Evolutionary conservation across 495 filamentous ascomycete species (phyloP).

Genomic region (Rostrohypoxylon terebratum): DNA sequence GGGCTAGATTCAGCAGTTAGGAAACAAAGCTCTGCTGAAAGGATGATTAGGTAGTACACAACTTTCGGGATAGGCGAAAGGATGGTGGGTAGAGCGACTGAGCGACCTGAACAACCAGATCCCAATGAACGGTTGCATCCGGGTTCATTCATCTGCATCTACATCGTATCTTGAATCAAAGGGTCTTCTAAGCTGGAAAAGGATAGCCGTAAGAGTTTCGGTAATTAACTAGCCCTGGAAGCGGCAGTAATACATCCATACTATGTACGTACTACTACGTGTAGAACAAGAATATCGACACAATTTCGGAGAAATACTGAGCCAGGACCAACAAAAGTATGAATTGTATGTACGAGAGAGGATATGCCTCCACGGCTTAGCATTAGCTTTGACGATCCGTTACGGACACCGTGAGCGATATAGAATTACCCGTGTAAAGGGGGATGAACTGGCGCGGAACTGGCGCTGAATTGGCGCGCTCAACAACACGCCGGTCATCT

Average conservation of each 20-base stretch:
- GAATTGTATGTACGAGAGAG: not conserved
- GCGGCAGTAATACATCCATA: not conserved
- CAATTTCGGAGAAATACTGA: slow-evolving; percentile 1
- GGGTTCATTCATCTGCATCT: slow-evolving; percentile 25
- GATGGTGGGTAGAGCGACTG: not conserved
- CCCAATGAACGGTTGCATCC: slow-evolving; percentile 40
- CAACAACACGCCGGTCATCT: slow-evolving; percentile 26
- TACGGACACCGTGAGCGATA: slow-evolving; percentile 22
- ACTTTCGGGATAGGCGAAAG: slow-evolving; percentile 38
- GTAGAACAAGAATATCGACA: not conserved
- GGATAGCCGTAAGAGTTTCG: slow-evolving; percentile 24
- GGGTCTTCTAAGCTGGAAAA: slow-evolving; percentile 25
- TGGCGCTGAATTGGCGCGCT: not conserved
- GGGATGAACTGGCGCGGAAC: not conserved
- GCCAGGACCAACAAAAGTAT: not conserved
- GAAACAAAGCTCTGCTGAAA: slow-evolving; percentile 19
- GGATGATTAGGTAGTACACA: slow-evolving; percentile 29
- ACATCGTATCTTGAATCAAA: slow-evolving; percentile 16
- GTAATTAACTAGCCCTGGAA: slow-evolving; percentile 22
- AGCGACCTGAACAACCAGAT: slow-evolving; percentile 19
- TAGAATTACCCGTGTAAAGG: slow-evolving; percentile 10
- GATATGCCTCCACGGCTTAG: not conserved
- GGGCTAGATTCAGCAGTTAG: slow-evolving; percentile 11
- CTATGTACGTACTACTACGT: too few relatives aligned
- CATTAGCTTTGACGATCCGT: not conserved